These are phyloP conservation scores for Rhodosporidiobolus odoratus DNA, from an alignment of 768 basidiomycete species.

Conservation along the genomic window DNA sequence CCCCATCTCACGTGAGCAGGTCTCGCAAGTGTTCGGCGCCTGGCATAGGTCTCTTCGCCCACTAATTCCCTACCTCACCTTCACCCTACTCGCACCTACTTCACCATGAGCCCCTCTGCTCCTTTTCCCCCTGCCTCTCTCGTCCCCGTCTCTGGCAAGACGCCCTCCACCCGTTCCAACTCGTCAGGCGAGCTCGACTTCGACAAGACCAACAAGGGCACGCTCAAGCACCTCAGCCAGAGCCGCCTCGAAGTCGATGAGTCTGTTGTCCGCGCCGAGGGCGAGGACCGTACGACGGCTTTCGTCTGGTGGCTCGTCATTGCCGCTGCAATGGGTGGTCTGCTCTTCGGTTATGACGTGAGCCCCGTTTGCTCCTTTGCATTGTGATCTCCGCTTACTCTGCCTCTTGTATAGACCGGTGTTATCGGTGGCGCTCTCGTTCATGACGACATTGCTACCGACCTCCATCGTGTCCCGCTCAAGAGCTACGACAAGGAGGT, in stretches of 20 bases:
- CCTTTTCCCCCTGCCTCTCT: neutral
- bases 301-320: constrained; percentile 73
- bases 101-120: neutral
- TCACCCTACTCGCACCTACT: neutral
- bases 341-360: constrained; percentile 39
- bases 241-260: constrained; percentile 35
- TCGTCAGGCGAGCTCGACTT: constrained; percentile 31
- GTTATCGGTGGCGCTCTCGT: constrained; percentile 40
- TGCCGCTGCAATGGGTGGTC: constrained; percentile 33
- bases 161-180: constrained; percentile 19
- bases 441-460: constrained; percentile 28
- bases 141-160: neutral
- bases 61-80: neutral
- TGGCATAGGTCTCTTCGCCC: constrained; percentile 10
- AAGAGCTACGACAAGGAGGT: constrained; percentile 35
- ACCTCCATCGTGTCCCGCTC: constrained; percentile 23
- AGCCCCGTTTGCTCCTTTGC: too few relatives aligned
- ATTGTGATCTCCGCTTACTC: too few relatives aligned
- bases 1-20: neutral
- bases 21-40: constrained; percentile 27
- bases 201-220: constrained; percentile 24
- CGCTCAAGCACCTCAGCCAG: constrained; percentile 25
- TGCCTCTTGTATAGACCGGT: constrained; percentile 12
- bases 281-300: constrained; percentile 55
- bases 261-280: constrained; percentile 41